Evolutionary conservation across 2,329 filamentous ascomycete species (phyloP).

Genomic region (Scopulariopsis brevicaulis): DNA sequence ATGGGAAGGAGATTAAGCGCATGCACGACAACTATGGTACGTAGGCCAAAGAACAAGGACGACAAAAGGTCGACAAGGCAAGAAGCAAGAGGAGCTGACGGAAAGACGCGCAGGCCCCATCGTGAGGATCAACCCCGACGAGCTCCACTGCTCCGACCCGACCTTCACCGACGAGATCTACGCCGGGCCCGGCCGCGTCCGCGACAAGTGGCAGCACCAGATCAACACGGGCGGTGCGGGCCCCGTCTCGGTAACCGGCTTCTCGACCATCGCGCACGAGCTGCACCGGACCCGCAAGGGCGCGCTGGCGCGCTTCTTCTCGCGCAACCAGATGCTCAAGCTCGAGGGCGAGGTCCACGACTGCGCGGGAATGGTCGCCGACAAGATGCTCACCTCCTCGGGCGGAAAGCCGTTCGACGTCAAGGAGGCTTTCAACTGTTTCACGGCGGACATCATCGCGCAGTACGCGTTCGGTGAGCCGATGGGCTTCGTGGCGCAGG

Average conservation of each 20-base stretch:
- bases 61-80: not conserved
- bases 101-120: constrained; percentile 16
- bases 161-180: constrained; percentile 26
- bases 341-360: constrained; percentile 14
- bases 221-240: constrained; percentile 12
- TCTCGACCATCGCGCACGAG: constrained; percentile 12
- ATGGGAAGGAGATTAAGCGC: constrained; percentile 18
- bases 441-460: constrained; percentile 25
- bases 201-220: constrained; percentile 15
- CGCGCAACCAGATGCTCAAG: constrained; percentile 17
- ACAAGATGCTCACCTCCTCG: constrained; percentile 16
- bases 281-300: constrained; percentile 18
- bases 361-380: constrained; percentile 13
- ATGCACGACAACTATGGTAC: constrained; percentile 26
- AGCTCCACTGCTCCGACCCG: constrained; percentile 23
- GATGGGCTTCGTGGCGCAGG: constrained; percentile 19
- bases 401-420: constrained; percentile 18
- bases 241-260: constrained; percentile 10
- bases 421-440: constrained; percentile 24
- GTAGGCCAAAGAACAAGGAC: not conserved
- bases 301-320: constrained; percentile 21
- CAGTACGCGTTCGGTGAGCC: constrained; percentile 24
- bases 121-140: constrained; percentile 25
- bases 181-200: constrained; percentile 14
- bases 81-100: not conserved